These are phyloP conservation scores for Cytospora paraplurivora DNA, from an alignment of 2,329 filamentous ascomycete species.

Conservation along the genomic window DNA sequence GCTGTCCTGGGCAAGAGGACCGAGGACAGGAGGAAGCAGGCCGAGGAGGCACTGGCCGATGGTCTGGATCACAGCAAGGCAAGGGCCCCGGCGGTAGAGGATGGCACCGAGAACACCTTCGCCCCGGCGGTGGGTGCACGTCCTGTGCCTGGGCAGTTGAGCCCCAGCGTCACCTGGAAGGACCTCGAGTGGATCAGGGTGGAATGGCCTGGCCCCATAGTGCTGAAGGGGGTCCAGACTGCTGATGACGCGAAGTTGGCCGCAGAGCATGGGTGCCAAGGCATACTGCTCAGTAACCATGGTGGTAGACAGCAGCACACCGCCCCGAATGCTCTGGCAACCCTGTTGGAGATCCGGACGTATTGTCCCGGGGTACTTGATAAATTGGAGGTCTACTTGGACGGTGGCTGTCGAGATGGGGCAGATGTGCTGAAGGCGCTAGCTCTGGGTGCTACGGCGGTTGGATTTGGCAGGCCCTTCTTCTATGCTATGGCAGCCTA, in stretches of 20 bases:
- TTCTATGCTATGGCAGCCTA: conserved; percentile 42
- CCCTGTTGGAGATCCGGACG: conserved; percentile 56
- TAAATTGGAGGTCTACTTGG: conserved; percentile 55
- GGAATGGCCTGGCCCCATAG: conserved; percentile 35
- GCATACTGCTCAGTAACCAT: conserved; percentile 30
- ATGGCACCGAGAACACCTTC: conserved; percentile 24
- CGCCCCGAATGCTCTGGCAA: conserved; percentile 24
- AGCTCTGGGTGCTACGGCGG: conserved; percentile 55
- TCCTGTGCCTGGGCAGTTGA: conserved; percentile 23
- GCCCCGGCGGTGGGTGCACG: conserved; percentile 24
- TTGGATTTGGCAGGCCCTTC: conserved; percentile 47
- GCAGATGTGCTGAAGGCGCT: conserved; percentile 59
- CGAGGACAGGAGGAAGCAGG: conserved; percentile 31
- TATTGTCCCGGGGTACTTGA: conserved; percentile 53
- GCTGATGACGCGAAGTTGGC: conserved; percentile 29
- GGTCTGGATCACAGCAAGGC: conserved; percentile 23
- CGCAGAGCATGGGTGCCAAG: conserved; percentile 25
- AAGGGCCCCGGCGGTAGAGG: not conserved
- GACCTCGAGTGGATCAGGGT: conserved; percentile 31
- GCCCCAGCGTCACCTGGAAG: conserved; percentile 29
- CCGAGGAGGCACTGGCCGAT: conserved; percentile 27
- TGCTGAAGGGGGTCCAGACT: conserved; percentile 28
- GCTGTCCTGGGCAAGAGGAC: conserved; percentile 30
- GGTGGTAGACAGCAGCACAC: conserved; percentile 28
- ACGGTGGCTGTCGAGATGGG: conserved; percentile 57